Conservation (phyloP, 169 alveolate genomes). For the Plasmodium inui region DNA sequence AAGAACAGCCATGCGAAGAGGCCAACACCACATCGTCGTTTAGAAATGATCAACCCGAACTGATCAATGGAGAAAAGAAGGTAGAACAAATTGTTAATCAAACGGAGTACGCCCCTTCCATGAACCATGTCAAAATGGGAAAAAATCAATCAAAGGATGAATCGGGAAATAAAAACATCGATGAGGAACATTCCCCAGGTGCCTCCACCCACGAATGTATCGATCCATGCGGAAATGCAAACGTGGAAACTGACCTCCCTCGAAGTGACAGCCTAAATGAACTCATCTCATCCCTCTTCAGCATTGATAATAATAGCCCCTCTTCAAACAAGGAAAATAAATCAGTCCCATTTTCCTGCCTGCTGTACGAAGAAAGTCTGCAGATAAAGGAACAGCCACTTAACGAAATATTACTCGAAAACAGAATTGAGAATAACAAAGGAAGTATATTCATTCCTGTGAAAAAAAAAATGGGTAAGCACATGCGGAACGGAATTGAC, state of each 20-base stretch:
- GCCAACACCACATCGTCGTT: neutral
- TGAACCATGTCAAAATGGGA: neutral
- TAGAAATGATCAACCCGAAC: neutral
- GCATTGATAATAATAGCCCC: neutral
- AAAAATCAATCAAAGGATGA: neutral
- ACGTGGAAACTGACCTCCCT: neutral
- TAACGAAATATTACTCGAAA: conserved; percentile 48
- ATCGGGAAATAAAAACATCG: neutral
- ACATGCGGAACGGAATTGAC: neutral
- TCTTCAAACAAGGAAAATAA: neutral
- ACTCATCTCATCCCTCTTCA: conserved; percentile 24
- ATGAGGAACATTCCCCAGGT: neutral
- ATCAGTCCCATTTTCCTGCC: conserved; percentile 15
- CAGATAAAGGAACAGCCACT: conserved; percentile 56
- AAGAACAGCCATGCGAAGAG: neutral
- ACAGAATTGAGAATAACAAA: conserved; percentile 58
- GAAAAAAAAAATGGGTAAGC: conserved; percentile 18
- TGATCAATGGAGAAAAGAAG: neutral
- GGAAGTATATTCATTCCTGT: conserved; percentile 20
- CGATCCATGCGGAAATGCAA: neutral
- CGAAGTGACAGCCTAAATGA: conserved; percentile 4
- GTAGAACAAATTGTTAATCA: neutral
- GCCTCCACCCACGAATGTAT: neutral
- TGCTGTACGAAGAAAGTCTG: conserved; percentile 17
- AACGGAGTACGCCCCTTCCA: neutral